phyloP scores from a whole-genome alignment of 768 basidiomycete genomes.

The Russula brevipes region DNA sequence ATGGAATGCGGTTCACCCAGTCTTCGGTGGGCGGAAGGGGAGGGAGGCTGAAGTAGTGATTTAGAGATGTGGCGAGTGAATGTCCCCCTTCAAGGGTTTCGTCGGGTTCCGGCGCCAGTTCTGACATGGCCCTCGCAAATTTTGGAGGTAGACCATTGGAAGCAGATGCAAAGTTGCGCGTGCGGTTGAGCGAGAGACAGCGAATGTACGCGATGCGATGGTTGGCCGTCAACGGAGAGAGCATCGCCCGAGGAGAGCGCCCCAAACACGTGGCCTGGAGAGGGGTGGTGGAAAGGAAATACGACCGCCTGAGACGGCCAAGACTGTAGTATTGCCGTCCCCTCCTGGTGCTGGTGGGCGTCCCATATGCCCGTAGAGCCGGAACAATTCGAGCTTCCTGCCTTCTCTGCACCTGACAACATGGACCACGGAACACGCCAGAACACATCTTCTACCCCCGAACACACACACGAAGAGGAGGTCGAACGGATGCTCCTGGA shows the following conservation, averaged over 20 bases:
- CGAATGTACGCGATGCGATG: background rate
- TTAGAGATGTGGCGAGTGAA: background rate
- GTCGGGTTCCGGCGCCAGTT: background rate
- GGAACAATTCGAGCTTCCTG: slow-evolving; percentile 14
- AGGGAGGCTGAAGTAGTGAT: slow-evolving; percentile 15
- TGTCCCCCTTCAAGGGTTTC: background rate
- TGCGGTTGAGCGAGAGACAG: background rate
- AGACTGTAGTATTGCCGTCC: background rate
- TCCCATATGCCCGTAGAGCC: background rate
- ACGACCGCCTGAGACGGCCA: no score
- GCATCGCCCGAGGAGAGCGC: slow-evolving; percentile 7
- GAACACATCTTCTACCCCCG: background rate
- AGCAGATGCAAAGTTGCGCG: background rate
- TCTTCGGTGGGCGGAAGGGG: slow-evolving; percentile 17
- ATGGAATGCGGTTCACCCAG: slow-evolving; percentile 28
- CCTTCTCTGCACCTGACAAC: background rate
- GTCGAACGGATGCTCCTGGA: slow-evolving; percentile 2
- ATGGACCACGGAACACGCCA: slow-evolving; percentile 2
- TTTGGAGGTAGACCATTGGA: background rate
- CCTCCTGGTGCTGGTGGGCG: background rate
- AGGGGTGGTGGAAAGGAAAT: no score
- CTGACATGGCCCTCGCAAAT: background rate
- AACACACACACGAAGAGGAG: background rate
- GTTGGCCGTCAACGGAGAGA: slow-evolving; percentile 5
- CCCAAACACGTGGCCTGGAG: background rate